Evolutionary conservation across 257 asterid genomes (phyloP).

Genomic region (Primulina huaijiensis): DNA sequence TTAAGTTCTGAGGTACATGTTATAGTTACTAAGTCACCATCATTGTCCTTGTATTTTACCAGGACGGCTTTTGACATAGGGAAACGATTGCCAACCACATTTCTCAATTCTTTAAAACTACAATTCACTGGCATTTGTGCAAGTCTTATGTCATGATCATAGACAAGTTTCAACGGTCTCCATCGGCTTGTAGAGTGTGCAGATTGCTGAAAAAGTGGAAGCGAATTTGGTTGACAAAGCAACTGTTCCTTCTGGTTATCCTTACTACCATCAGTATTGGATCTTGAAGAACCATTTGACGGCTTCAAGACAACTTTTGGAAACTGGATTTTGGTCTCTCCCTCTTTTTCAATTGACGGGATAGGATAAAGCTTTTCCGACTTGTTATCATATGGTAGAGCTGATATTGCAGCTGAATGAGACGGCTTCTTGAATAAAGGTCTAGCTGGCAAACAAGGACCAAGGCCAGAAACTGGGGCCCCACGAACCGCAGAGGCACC

Average conservation of each 20-base stretch:
- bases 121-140: constrained; percentile 82
- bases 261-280: constrained; percentile 35
- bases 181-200: constrained; percentile 34
- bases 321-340: constrained; percentile 46
- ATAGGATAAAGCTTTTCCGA: constrained; percentile 54
- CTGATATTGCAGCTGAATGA: constrained; percentile 29
- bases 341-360: constrained; percentile 51
- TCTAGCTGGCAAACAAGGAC: constrained; percentile 91
- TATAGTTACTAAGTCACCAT: constrained; percentile 82
- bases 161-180: constrained; percentile 83
- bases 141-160: constrained; percentile 93
- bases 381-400: constrained; percentile 38
- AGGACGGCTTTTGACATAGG: constrained; percentile 86
- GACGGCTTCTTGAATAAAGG: constrained; percentile 64
- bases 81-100: constrained; percentile 60
- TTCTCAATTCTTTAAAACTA: constrained; percentile 65
- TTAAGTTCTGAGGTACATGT: constrained; percentile 75
- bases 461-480: constrained; percentile 86
- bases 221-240: constrained; percentile 14
- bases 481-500: constrained; percentile 99
- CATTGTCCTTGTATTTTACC: constrained; percentile 74
- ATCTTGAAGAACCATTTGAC: constrained; percentile 46
- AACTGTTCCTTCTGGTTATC: constrained; percentile 40
- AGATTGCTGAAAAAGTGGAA: constrained; percentile 27
- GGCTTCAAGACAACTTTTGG: constrained; percentile 82